Base-by-base conservation (phyloP, 2,329 filamentous ascomycete genomes). In the Pyrenophora graminea region DNA sequence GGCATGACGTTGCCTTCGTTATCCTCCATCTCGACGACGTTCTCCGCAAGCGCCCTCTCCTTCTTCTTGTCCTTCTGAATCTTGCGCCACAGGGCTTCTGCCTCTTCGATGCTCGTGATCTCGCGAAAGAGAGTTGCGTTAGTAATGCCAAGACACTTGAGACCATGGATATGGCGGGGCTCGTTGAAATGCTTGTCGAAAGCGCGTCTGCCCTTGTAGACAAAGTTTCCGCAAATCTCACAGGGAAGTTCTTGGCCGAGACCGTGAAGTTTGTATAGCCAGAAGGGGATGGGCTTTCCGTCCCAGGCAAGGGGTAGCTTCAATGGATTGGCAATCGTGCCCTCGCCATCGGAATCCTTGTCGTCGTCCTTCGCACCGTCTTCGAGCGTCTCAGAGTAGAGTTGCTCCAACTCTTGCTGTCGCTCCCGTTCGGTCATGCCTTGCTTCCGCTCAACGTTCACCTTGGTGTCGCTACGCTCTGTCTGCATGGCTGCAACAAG, bases 161-260 rank as follows among this genome's bases (percentile, higher is more conserved):
- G 77, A 1, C 94, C 94, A 69, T 96, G 94, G 41, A 97, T 89
- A 70, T 99, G 94, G 45, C 91, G 81, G 7, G 90, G 86, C 74
- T 99, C 94, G 62, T 92, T 95, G 77, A 99, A 99, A 73, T 99
- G 94, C 79, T 99, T 99, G 71, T 99, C 94, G 65, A 97, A 99
- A 1, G 92, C 92, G 42, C 94, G 85, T 19, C 94, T 84, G 13
- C 94, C 94, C 89, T 96, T 97, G 78, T 97, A 97, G n/a, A 97
- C 91, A 68, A 91, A 97, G 74, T 97, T 97, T 48, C 94, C 94
- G 69, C 94, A 99, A 49, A 99, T 90, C 72, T 99, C 93, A 78
- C 94, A 99, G 0, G 89, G 82, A 62, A 97, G 96, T 65, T 99
- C 94, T 10, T 96, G 91, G 7, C 94, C 94, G 21, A 99, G 79